phyloP scores from a whole-genome alignment of 805 yeast species.

The Metschnikowia cerradonensis region DNA sequence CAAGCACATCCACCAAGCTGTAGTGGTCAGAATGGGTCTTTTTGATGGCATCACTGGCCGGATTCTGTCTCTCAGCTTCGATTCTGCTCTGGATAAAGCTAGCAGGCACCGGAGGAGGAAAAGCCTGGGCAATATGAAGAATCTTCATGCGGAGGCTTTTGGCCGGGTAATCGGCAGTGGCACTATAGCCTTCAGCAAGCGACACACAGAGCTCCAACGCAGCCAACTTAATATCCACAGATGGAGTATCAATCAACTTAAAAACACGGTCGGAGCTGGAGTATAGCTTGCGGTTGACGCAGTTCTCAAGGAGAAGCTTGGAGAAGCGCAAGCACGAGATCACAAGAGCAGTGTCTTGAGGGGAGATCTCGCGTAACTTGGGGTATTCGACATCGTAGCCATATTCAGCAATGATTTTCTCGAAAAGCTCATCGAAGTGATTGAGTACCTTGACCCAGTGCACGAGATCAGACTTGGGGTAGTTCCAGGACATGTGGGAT shows the following conservation, averaged over 20 bases:
- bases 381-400: slow-evolving; percentile 44
- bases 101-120: slow-evolving; percentile 47
- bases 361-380: slow-evolving; percentile 42
- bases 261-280: slow-evolving; percentile 61
- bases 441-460: slow-evolving; percentile 78
- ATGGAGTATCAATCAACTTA: slow-evolving; percentile 54
- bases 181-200: slow-evolving; percentile 57
- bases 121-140: slow-evolving; percentile 49
- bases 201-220: slow-evolving; percentile 59
- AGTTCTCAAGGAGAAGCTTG: slow-evolving; percentile 58
- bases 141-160: slow-evolving; percentile 43
- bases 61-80: slow-evolving; percentile 7
- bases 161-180: slow-evolving; percentile 39
- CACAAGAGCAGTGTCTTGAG: slow-evolving; percentile 45
- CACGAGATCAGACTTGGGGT: slow-evolving; percentile 64
- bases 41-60: not conserved
- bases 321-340: slow-evolving; percentile 59
- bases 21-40: slow-evolving; percentile 34
- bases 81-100: slow-evolving; percentile 30
- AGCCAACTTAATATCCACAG: slow-evolving; percentile 53
- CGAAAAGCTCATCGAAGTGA: slow-evolving; percentile 66
- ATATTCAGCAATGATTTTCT: slow-evolving; percentile 50
- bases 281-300: slow-evolving; percentile 64
- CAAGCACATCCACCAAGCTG: slow-evolving; percentile 45
- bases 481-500: slow-evolving; percentile 47